These are phyloP conservation scores for Passalora sequoiae DNA, from an alignment of 2,329 filamentous ascomycete genomes.

Conservation along the genomic window DNA sequence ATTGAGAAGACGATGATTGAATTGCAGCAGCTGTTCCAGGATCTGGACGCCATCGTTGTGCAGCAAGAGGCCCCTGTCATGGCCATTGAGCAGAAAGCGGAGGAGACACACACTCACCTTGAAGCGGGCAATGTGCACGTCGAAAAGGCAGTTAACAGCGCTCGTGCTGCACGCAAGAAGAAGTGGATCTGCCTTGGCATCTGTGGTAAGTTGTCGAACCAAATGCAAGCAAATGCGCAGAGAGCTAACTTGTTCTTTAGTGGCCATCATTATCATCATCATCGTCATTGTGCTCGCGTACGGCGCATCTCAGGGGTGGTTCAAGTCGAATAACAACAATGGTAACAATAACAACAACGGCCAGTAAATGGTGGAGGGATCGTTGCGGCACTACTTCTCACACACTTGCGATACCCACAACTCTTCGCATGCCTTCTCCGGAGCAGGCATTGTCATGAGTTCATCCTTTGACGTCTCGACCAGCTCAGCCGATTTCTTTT, in stretches of 20 bases:
- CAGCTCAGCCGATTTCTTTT: background rate
- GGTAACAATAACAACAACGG: conserved; percentile 10
- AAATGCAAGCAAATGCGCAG: conserved; percentile 23
- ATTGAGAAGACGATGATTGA: conserved; percentile 88
- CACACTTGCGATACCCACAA: background rate
- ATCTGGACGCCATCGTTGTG: conserved; percentile 78
- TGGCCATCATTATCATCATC: conserved; percentile 34
- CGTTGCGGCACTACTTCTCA: background rate
- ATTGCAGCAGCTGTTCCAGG: conserved; percentile 79
- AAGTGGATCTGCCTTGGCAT: conserved; percentile 95
- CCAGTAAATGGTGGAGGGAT: background rate
- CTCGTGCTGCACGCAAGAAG: conserved; percentile 76
- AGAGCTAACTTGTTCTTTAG: conserved; percentile 14
- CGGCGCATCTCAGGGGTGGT: conserved; percentile 26
- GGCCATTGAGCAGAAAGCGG: conserved; percentile 79
- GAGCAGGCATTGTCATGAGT: background rate
- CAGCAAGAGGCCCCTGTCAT: conserved; percentile 77
- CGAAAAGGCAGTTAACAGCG: conserved; percentile 72
- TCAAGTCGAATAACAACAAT: conserved; percentile 22
- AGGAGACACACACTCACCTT: conserved; percentile 79
- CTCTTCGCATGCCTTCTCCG: background rate
- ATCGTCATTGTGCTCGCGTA: conserved; percentile 38
- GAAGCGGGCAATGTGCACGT: conserved; percentile 82
- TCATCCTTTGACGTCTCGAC: background rate
- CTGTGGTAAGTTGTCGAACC: conserved; percentile 46